Evolutionary conservation across 2,329 filamentous ascomycete species (phyloP).

Genomic region (Rutstroemia sydowiana): DNA sequence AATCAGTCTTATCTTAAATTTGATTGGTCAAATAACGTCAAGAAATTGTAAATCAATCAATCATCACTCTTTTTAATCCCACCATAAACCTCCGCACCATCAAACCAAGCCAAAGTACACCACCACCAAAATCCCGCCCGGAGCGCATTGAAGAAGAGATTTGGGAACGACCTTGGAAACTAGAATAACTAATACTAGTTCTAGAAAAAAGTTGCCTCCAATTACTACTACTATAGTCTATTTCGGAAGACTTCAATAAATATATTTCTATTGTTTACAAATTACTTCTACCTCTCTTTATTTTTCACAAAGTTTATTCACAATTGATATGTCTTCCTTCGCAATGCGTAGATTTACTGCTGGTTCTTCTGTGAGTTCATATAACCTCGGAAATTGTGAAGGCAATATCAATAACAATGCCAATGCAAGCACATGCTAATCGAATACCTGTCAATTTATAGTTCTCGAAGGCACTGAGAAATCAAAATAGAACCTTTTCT

Average conservation of each 20-base stretch:
- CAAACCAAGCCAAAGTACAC: no score
- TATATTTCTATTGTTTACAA: conserved; percentile 1
- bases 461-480: conserved; percentile 38
- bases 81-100: no score
- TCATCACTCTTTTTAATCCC: conserved; percentile 6
- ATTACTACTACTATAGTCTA: no score
- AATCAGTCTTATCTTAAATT: not conserved
- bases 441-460: conserved; percentile 18
- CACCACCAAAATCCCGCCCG: not conserved
- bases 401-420: conserved; percentile 1
- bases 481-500: conserved; percentile 73
- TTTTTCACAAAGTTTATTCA: conserved; percentile 29
- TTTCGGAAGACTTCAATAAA: not conserved
- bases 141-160: not conserved
- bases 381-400: conserved; percentile 10
- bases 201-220: conserved; percentile 6
- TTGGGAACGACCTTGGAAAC: conserved; percentile 1
- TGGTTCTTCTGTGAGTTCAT: conserved; percentile 46
- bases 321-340: conserved; percentile 49
- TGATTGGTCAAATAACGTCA: not conserved
- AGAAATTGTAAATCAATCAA: conserved; percentile 2
- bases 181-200: no score
- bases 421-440: conserved; percentile 18
- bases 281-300: conserved; percentile 13
- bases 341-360: conserved; percentile 54